phyloP scores from a whole-genome alignment of 352 stramenopile species.

The Phytophthora ohioensis region DNA sequence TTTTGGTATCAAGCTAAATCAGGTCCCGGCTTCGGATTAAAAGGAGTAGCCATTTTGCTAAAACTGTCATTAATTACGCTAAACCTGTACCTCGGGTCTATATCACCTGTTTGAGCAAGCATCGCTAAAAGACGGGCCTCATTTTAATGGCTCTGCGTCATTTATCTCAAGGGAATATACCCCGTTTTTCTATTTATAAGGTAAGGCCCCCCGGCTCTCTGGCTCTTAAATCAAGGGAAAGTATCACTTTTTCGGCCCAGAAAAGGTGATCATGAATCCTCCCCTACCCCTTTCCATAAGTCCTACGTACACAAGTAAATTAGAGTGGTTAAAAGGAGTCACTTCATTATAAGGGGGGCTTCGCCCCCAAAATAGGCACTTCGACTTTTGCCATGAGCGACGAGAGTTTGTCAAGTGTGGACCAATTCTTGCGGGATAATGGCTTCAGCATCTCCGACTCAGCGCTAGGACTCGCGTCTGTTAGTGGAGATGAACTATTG shows the following conservation, averaged over 20 bases:
- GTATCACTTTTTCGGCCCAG: not conserved
- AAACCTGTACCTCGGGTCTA: not conserved
- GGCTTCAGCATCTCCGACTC: conserved; percentile 65
- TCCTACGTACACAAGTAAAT: not conserved
- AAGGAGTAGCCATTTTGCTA: not conserved
- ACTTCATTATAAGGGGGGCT: not conserved
- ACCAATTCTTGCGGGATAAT: conserved; percentile 84
- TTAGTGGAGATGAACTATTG: conserved; percentile 44
- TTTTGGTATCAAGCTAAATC: no score
- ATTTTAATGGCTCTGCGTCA: not conserved
- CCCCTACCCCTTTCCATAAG: not conserved
- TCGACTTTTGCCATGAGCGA: conserved; percentile 35
- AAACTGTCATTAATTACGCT: not conserved
- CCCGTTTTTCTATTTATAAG: not conserved
- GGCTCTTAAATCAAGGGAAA: not conserved
- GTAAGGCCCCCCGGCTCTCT: no score
- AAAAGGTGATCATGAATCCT: not conserved
- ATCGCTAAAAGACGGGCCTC: not conserved
- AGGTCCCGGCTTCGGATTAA: not conserved
- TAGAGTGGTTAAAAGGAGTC: not conserved
- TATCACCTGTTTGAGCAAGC: not conserved
- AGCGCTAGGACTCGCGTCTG: conserved; percentile 42
- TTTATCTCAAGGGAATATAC: not conserved
- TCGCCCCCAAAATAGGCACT: not conserved
- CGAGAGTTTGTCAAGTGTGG: conserved; percentile 76